phyloP scores from a whole-genome alignment of 179 eudicot species.

The Patellifolia procumbens region DNA sequence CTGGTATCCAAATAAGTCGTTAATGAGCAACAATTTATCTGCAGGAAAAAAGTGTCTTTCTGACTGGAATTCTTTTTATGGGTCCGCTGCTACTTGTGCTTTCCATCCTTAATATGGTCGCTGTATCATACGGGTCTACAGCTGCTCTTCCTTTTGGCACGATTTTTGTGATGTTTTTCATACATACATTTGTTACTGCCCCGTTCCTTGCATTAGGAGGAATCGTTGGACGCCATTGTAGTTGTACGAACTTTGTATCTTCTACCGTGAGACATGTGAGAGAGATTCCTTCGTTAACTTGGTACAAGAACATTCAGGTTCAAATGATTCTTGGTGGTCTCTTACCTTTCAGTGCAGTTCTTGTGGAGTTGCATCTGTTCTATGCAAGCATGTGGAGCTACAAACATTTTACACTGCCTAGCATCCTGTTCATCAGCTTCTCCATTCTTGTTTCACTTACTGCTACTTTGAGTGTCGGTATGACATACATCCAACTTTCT shows the following conservation, averaged over 20 bases:
- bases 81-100: constrained; percentile 50
- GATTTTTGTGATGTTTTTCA: constrained; percentile 44
- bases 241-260: constrained; percentile 44
- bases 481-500: constrained; percentile 72
- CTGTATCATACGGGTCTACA: constrained; percentile 55
- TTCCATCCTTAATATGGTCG: constrained; percentile 51
- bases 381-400: constrained; percentile 80
- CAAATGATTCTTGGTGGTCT: constrained; percentile 78
- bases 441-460: constrained; percentile 57
- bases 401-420: constrained; percentile 53
- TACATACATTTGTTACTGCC: constrained; percentile 40
- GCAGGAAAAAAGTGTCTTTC: constrained; percentile 63
- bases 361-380: constrained; percentile 67
- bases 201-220: constrained; percentile 73
- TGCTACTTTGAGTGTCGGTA: constrained; percentile 59
- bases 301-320: constrained; percentile 58
- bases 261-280: constrained; percentile 49
- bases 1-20: no score
- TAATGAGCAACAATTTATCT: constrained; percentile 11
- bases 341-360: constrained; percentile 70
- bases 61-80: constrained; percentile 58
- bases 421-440: constrained; percentile 52
- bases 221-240: constrained; percentile 50
- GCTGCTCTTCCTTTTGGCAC: constrained; percentile 74
- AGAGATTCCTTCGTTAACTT: constrained; percentile 55